Evolutionary conservation across 1,284 basidiomycete species (phyloP).

Genomic region (Anthracocystis panici-leucophaei): DNA sequence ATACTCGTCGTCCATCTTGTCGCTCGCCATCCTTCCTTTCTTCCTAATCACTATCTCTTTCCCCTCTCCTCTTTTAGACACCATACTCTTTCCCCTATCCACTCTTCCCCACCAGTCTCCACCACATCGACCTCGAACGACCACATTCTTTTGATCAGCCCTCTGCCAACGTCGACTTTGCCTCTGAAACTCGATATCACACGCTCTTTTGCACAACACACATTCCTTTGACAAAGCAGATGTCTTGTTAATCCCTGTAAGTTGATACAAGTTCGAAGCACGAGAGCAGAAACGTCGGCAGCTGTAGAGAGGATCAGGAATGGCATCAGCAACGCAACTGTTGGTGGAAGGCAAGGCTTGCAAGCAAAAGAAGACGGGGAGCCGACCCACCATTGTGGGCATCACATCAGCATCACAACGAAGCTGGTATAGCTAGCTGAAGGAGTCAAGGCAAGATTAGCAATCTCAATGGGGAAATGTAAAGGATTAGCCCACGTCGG

Average conservation of each 20-base stretch:
- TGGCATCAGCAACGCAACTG: conserved; percentile 10
- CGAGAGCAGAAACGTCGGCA: too few relatives aligned
- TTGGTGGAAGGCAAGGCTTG: not conserved
- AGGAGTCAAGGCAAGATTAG: conserved; percentile 5
- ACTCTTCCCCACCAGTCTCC: conserved; percentile 9
- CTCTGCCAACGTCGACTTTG: conserved; percentile 20
- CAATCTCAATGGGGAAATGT: not conserved
- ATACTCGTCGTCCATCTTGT: conserved; percentile 26
- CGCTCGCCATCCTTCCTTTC: conserved; percentile 15
- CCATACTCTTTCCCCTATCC: not conserved
- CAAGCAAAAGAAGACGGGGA: not conserved
- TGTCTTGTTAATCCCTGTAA: conserved; percentile 29
- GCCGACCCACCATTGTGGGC: not conserved
- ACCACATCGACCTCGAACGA: conserved; percentile 22
- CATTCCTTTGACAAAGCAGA: conserved; percentile 19
- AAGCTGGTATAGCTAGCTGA: not conserved
- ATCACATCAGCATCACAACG: not conserved
- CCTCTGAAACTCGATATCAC: conserved; percentile 24
- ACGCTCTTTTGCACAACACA: conserved; percentile 46
- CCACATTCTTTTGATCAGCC: conserved; percentile 32
- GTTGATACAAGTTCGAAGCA: not conserved
- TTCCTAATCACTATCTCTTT: conserved; percentile 17
- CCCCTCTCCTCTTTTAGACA: conserved; percentile 24
- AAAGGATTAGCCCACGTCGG: conserved; percentile 2
- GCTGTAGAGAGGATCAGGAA: not conserved